A percentile compares a stretch with the other conserved stretches of the same genome.
phyloP scores from a whole-genome alignment of 2,329 filamentous ascomycete genomes.

The Coniochaeta hoffmannii region DNA sequence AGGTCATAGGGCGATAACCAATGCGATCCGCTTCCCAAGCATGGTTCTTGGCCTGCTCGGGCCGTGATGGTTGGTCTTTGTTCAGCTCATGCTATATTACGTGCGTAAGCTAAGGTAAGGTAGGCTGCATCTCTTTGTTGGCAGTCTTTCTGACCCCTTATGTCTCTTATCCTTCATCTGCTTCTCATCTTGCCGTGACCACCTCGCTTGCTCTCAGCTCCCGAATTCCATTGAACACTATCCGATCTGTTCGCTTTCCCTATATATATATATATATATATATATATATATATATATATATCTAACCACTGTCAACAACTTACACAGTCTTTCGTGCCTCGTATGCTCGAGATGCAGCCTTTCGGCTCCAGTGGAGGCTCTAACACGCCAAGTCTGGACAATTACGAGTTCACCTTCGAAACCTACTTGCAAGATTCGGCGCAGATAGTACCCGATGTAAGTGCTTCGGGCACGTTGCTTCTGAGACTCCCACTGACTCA shows the following conservation, averaged over 20 bases:
- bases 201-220: not conserved
- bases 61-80: not conserved
- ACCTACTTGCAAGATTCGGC: constrained; percentile 13
- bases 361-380: constrained; percentile 5
- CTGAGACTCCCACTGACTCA: not conserved
- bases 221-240: too few relatives aligned
- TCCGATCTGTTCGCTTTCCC: not conserved
- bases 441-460: constrained; percentile 17
- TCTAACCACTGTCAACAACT: too few relatives aligned
- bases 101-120: too few relatives aligned
- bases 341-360: constrained; percentile 3
- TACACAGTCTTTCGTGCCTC: too few relatives aligned
- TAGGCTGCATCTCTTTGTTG: too few relatives aligned
- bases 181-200: too few relatives aligned
- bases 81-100: not conserved
- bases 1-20: not conserved
- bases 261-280: too few relatives aligned
- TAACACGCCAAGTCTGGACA: constrained; percentile 5
- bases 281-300: too few relatives aligned
- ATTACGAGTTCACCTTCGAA: constrained; percentile 20
- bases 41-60: not conserved
- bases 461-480: constrained; percentile 1
- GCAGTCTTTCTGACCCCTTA: too few relatives aligned
- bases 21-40: not conserved
- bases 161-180: not conserved